Evolutionary conservation across 2,329 filamentous ascomycete genomes (phyloP).

Genomic region (Fusarium lyarnte): DNA sequence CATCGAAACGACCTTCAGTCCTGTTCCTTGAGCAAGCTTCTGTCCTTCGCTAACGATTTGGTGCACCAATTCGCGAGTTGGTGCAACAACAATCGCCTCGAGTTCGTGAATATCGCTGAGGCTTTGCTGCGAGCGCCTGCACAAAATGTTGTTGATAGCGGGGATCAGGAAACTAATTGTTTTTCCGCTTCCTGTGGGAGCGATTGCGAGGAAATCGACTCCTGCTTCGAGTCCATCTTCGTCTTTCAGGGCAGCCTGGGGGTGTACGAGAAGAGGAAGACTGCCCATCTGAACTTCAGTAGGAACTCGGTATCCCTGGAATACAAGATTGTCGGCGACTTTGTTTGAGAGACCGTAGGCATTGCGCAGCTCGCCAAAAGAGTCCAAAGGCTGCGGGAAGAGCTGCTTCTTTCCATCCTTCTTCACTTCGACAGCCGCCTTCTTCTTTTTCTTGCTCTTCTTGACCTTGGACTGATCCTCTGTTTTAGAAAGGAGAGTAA

Average conservation of each 20-base stretch:
- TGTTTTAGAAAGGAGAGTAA: slow-evolving; percentile 74
- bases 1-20: slow-evolving; percentile 82
- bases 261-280: slow-evolving; percentile 78
- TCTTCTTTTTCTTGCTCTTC: slow-evolving; percentile 65
- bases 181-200: slow-evolving; percentile 96
- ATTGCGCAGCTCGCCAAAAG: slow-evolving; percentile 77
- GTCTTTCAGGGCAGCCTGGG: slow-evolving; percentile 59
- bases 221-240: slow-evolving; percentile 49
- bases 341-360: slow-evolving; percentile 78
- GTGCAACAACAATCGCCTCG: slow-evolving; percentile 77
- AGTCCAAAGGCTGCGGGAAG: slow-evolving; percentile 81
- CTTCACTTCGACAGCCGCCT: slow-evolving; percentile 57
- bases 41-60: slow-evolving; percentile 88
- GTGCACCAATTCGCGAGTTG: slow-evolving; percentile 79
- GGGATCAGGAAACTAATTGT: slow-evolving; percentile 93
- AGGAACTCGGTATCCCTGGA: slow-evolving; percentile 87
- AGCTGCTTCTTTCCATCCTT: slow-evolving; percentile 69
- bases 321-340: slow-evolving; percentile 79
- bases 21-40: slow-evolving; percentile 80
- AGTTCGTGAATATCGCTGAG: slow-evolving; percentile 57
- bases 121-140: slow-evolving; percentile 60
- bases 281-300: slow-evolving; percentile 94
- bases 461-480: slow-evolving; percentile 57
- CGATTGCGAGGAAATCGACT: slow-evolving; percentile 85
- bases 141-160: slow-evolving; percentile 78